Evolutionary conservation across 2,329 filamentous ascomycete genomes (phyloP).

Genomic region (Colletotrichum camelliae): DNA sequence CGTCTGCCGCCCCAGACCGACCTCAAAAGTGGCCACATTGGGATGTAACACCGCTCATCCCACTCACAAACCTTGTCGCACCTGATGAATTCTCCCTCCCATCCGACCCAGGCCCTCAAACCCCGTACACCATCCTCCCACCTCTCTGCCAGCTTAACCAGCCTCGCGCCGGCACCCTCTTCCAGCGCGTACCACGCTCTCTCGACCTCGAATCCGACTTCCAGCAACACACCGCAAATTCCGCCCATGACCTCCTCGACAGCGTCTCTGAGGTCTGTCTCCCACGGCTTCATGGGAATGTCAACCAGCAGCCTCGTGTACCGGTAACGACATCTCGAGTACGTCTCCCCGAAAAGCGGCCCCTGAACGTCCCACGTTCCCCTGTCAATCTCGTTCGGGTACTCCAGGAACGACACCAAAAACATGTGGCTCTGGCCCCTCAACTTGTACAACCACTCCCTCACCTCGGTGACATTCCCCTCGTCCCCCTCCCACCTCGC

Average conservation of each 20-base stretch:
- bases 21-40: conserved; percentile 52
- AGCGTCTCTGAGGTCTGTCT: conserved; percentile 40
- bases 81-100: conserved; percentile 49
- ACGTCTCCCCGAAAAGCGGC: conserved; percentile 38
- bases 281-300: conserved; percentile 35
- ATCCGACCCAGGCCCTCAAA: conserved; percentile 55
- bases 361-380: conserved; percentile 37
- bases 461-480: conserved; percentile 29
- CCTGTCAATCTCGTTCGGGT: conserved; percentile 33
- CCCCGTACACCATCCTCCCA: conserved; percentile 43
- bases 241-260: conserved; percentile 44
- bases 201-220: conserved; percentile 48
- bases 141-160: background rate
- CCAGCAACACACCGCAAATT: conserved; percentile 45
- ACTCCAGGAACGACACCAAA: conserved; percentile 50
- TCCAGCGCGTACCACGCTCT: conserved; percentile 37
- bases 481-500: conserved; percentile 16
- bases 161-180: background rate
- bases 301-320: conserved; percentile 40
- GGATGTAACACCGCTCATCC: conserved; percentile 53
- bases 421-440: conserved; percentile 46
- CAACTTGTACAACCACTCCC: conserved; percentile 34
- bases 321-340: conserved; percentile 46
- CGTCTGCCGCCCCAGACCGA: conserved; percentile 6
- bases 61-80: conserved; percentile 45